Percentiles rank a stretch among this genome's conserved stretches.
Evolutionary conservation across 345 rosid genomes (phyloP).

Genomic region (Sisymbrium altissimum): DNA sequence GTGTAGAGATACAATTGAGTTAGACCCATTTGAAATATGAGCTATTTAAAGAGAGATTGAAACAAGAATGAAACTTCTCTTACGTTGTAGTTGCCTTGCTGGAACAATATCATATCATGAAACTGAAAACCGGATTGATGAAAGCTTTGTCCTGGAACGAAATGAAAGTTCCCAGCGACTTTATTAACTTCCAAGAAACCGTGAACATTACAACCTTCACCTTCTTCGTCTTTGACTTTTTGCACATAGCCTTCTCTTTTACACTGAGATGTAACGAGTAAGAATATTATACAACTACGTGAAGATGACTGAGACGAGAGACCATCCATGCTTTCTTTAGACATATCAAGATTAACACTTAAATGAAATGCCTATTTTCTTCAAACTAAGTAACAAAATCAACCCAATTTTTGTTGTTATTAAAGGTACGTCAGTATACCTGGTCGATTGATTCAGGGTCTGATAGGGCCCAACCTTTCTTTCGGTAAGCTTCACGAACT

Average conservation of each 20-base stretch:
- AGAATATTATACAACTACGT: background rate
- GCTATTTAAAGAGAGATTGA: background rate
- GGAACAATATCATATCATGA: conserved; percentile 64
- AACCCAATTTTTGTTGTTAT: background rate
- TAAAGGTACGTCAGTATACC: conserved; percentile 34
- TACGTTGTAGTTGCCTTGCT: conserved; percentile 73
- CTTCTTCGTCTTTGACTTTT: conserved; percentile 76
- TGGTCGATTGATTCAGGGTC: conserved; percentile 73
- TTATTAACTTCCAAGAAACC: conserved; percentile 88
- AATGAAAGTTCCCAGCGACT: conserved; percentile 91
- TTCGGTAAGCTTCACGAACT: conserved; percentile 86
- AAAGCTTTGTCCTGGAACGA: conserved; percentile 78
- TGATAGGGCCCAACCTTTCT: conserved; percentile 80
- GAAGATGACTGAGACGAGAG: background rate
- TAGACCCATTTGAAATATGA: background rate
- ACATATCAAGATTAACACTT: background rate
- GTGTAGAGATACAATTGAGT: conserved; percentile 20
- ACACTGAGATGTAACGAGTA: conserved; percentile 47
- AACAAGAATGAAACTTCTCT: conserved; percentile 26
- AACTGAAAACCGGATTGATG: conserved; percentile 66
- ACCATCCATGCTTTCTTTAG: background rate
- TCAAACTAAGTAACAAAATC: background rate
- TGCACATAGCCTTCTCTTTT: conserved; percentile 86
- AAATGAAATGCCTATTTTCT: background rate
- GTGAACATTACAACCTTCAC: conserved; percentile 84